phyloP scores from a whole-genome alignment of 1,284 basidiomycete genomes.

The Sporisorium scitamineum region DNA sequence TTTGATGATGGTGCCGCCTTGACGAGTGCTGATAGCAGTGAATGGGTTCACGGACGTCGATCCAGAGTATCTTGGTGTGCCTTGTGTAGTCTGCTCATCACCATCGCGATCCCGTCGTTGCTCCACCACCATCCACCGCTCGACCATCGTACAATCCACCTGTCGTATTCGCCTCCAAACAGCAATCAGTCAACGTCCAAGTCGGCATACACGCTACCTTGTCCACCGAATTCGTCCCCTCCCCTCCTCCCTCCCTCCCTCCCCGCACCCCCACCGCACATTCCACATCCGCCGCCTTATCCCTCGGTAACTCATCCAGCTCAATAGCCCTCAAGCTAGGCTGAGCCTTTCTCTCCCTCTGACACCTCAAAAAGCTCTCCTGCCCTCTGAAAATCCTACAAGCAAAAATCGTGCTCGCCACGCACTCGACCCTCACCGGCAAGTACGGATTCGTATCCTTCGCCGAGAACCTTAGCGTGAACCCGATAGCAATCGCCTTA shows the following conservation, averaged over 20 bases:
- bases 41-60: too few relatives aligned
- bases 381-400: conserved; percentile 41
- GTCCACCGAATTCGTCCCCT: neutral
- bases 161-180: neutral
- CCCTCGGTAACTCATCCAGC: too few relatives aligned
- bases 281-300: neutral
- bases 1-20: too few relatives aligned
- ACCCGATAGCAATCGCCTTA: conserved; percentile 17
- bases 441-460: conserved; percentile 15
- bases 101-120: neutral
- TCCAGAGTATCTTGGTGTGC: neutral
- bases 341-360: conserved; percentile 11
- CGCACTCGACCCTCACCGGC: conserved; percentile 20
- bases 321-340: conserved; percentile 16
- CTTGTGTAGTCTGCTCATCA: neutral
- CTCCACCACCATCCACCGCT: neutral
- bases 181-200: neutral
- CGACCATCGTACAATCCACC: neutral
- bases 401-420: conserved; percentile 31
- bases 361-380: conserved; percentile 14
- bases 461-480: neutral
- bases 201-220: neutral
- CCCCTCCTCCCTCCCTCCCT: neutral
- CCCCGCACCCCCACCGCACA: neutral
- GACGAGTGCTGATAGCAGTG: too few relatives aligned